Base-by-base conservation (phyloP, 441 rosid genomes). In the Jatropha multifida region DNA sequence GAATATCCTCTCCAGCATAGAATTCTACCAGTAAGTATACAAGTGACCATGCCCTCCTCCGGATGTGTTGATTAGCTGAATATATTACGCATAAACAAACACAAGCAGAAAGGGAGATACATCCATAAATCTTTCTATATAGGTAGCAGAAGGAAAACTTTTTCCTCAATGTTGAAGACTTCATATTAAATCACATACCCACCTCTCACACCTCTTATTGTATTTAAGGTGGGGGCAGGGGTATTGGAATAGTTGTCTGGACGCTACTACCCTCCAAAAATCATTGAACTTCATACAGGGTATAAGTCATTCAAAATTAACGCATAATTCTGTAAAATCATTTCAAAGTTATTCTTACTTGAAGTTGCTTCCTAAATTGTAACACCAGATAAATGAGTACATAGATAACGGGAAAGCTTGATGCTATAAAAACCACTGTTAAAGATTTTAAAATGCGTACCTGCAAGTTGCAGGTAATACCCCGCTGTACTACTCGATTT, bases 401-500 rank as follows among this genome's bases (percentile, higher is more conserved):
- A 40, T 18, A 65, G 52, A 54, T n/a, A 52, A 17, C 32, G 17
- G 12, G 12, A 26, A 11, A 49, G 18, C 14, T 27, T 40, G 17
- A 18, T 42, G 10, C 49, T 20, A 61, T 13, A 23, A n/a, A 10
- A 37, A 60, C 20, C 64, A 44, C 52, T 20, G 15, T 23, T 26
- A 41, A 37, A 42, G 61, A 71, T 2, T 65, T 70, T 67, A 51
- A 54, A 46, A 65, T 59, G 77, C 27, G 73, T 76, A 92, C 97
- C 94, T 95, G 89, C 86, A 95, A 76, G 23, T 80, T 77, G 84
- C 92, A 76, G 32, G 66, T 84, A 71, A 95, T 88, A 67, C 99
- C 99, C 75, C 96, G 85, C 76, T 91, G 96, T n/a, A 94, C 94
- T 15, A 88, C 73, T 62, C 97, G 88, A 82, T 95, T 95, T 71